Base-by-base conservation (phyloP, 2,329 filamentous ascomycete genomes). In the Hypocrella siamensis region DNA sequence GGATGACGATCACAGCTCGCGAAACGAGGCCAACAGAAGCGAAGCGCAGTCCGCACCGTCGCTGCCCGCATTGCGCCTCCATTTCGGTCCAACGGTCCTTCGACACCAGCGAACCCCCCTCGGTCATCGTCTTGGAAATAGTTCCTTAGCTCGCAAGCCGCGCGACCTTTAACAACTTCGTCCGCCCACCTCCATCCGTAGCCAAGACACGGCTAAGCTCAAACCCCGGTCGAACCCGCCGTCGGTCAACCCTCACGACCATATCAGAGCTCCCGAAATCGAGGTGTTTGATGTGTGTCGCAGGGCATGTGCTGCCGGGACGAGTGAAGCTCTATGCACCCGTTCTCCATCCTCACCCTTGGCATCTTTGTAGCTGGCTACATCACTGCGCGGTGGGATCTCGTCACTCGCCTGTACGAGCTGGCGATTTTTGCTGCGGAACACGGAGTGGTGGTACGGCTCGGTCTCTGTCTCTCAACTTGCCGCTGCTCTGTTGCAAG, bases 341-440 rank as follows among this genome's bases (percentile, higher is more conserved):
- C 86, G 51, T 94, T 96, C 66, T 96, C 88, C 41, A 67, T 88
- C 57, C 73, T 94, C 58, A 93, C 86, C 51, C 76, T 93, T 63
- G 85, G 81, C 63, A 94, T 98, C 65, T 98, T 98, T 67, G 80
- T 96, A 70, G 88, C 90, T 64, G 90, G 90, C 59, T 98, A 98
- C 70, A 96, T 88, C 57, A 98, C 90, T 61, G 90, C 90, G 53
- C 81, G 90, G 67, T 98, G 90, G 86, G 90, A 96, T 61, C 77
- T 98, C 40, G 85, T 94, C 45, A 94, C 88, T 46, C 79, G 86
- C 49, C 70, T 96, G 48, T 93, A 94, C 78, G 88, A 98, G 61
- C 75, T 98, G 48, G 81, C 84, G 45, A 80, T 93, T 43, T 98
- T 96, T 57, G 90, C 92, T 45, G 94, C 86, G 85, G 82, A 96